Conservation (phyloP, 805 yeast species). For the Spathaspora arborariae region DNA sequence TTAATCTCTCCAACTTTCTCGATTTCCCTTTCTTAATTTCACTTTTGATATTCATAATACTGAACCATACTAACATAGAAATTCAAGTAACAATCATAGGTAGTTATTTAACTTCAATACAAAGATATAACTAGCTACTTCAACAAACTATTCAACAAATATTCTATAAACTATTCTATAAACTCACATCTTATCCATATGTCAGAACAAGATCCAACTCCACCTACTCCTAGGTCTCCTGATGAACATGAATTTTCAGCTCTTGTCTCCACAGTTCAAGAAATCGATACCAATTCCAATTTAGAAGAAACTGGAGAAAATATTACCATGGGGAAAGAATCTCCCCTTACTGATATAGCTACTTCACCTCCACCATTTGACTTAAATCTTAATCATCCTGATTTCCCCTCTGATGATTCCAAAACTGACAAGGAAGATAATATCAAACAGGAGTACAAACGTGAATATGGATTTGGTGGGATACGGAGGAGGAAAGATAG, state of each 20-base stretch:
- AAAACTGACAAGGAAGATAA: not conserved
- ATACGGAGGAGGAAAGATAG: slow-evolving; percentile 14
- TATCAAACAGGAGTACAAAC: not conserved
- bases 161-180: not conserved
- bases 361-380: slow-evolving; percentile 39
- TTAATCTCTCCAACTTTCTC: not conserved
- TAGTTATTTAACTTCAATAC: no score
- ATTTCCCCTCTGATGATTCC: slow-evolving; percentile 2
- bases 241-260: not conserved
- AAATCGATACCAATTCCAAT: no score
- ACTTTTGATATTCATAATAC: not conserved
- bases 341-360: slow-evolving; percentile 39
- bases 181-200: not conserved
- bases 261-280: no score
- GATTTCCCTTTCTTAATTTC: not conserved
- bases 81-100: no score
- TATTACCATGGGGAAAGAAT: slow-evolving; percentile 22
- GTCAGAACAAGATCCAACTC: not conserved
- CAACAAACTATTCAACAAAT: no score
- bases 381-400: slow-evolving; percentile 7
- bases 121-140: no score
- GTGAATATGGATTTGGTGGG: not conserved
- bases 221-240: not conserved
- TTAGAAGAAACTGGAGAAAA: slow-evolving; percentile 2
- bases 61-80: no score